Evolutionary conservation across 1,139 yeast genomes (phyloP), one percentile per base, ranked within the genome.

Genomic region (Scheffersomyces illinoinensis): DNA sequence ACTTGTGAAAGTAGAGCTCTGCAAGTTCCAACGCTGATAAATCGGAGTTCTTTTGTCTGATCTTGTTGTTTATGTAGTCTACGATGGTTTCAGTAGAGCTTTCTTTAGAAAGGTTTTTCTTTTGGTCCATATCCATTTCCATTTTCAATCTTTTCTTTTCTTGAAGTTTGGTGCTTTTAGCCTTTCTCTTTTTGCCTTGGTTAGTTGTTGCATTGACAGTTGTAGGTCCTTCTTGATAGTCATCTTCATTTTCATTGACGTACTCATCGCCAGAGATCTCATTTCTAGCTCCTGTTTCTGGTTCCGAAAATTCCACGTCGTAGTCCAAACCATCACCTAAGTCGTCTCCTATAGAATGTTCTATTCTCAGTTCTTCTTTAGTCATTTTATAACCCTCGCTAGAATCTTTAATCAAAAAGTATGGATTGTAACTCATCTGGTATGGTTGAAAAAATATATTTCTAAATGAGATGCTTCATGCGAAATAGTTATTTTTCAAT

Each of bases 321-420:
- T 87, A 87, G 18, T 77, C 88, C 53, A 89, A 78, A 1, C 90
- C 91, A 69, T 89, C 93, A 57, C 88, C 90, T 54, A 89, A 76
- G 61, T 87, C 92, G 68, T 89, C 93, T 49, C 62, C 67, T 17
- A 33, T 33, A 12, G 14, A 33, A 3, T 33, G 43, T 33, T 33
- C 57, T 20, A 54, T 20, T 39, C 21, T 50, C 23, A 46, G 46
- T 26, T 47, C 47, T 52, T 56, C 56, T 20, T 46, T 53, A 33
- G 58, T 58, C 62, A 62, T 56, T 18, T 14, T 56, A 20, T 49
- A 21, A 3, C 10, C 43, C 17, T 3, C 10, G 7, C 43, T 12
- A 12, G 7, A 33, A 33, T 33, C 14, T 33, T 10, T 8, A 7
- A 3, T 5, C 10, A 12, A 8, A 14, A 33, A 33, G 10, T 8